Percentiles rank a stretch among this genome's conserved stretches.
These are phyloP conservation scores for Pyrus hybrid DNA, from an alignment of 331 rosid genomes.

Conservation along the genomic window DNA sequence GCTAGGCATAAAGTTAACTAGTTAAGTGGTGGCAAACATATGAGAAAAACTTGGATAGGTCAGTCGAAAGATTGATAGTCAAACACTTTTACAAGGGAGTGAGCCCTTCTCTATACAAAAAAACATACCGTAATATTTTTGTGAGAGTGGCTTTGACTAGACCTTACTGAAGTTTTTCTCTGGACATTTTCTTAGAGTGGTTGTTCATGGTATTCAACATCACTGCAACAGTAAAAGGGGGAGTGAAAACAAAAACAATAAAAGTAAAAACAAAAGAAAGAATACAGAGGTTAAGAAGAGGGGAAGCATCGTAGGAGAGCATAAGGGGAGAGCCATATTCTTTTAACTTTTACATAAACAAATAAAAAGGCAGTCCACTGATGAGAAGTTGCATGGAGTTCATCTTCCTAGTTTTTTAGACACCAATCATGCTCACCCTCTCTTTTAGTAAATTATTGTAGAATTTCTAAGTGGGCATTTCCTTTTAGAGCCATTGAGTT, in stretches of 20 bases:
- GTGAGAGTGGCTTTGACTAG: not conserved
- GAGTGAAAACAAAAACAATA: not conserved
- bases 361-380: conserved; percentile 63
- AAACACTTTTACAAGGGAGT: not conserved
- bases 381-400: conserved; percentile 56
- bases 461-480: conserved; percentile 79
- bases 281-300: conserved; percentile 29
- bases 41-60: not conserved
- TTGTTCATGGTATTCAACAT: conserved; percentile 7
- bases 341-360: conserved; percentile 35
- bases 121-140: not conserved
- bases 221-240: not conserved
- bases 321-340: conserved; percentile 45
- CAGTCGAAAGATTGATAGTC: not conserved
- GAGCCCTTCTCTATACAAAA: too few species aligned
- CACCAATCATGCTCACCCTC: conserved; percentile 30
- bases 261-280: not conserved
- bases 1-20: too few species aligned
- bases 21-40: not conserved
- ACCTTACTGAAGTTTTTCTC: not conserved
- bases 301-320: conserved; percentile 36
- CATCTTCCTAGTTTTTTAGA: conserved; percentile 32
- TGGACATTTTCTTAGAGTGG: conserved; percentile 24
- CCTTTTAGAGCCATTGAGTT: conserved; percentile 43
- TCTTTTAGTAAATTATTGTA: conserved; percentile 39